Percentiles rank a stretch among this genome's conserved stretches.
These are phyloP conservation scores for Coemansia reversa DNA, from an alignment of 192 early-diverging fungal genomes.

Conservation along the genomic window DNA sequence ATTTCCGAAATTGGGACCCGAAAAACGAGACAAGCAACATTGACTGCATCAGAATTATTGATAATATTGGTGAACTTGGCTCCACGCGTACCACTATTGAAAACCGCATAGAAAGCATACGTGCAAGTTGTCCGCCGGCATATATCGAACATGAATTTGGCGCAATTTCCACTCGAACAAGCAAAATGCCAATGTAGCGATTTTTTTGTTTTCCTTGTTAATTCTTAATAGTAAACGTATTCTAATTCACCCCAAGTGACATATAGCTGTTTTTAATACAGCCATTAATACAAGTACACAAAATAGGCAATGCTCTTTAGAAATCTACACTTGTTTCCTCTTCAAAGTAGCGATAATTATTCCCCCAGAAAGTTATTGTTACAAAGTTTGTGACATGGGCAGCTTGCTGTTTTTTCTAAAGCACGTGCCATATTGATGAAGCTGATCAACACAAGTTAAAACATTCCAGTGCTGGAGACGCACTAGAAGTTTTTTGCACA, in stretches of 20 bases:
- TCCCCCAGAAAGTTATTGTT: background rate
- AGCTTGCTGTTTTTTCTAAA: too few relatives aligned
- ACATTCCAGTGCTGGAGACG: too few relatives aligned
- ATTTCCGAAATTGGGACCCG: conserved; percentile 38
- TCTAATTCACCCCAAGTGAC: background rate
- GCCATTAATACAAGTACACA: background rate
- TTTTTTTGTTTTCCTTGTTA: background rate
- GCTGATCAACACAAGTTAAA: too few relatives aligned
- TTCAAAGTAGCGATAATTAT: background rate
- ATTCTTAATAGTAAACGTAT: background rate
- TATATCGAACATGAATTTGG: background rate
- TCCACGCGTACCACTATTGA: background rate
- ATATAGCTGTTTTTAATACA: background rate
- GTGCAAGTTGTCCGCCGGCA: background rate
- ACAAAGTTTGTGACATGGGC: too few relatives aligned
- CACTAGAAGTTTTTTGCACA: too few relatives aligned
- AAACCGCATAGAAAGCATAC: background rate
- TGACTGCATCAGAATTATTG: conserved; percentile 40
- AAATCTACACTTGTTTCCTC: background rate
- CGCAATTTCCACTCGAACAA: conserved; percentile 1
- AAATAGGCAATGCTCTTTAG: background rate
- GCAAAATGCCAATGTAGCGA: conserved; percentile 3
- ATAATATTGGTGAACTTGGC: conserved; percentile 9
- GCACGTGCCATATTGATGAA: too few relatives aligned
- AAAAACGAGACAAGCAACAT: conserved; percentile 39